Conservation (phyloP, 352 stramenopile genomes). For the Phytophthora idaei region DNA sequence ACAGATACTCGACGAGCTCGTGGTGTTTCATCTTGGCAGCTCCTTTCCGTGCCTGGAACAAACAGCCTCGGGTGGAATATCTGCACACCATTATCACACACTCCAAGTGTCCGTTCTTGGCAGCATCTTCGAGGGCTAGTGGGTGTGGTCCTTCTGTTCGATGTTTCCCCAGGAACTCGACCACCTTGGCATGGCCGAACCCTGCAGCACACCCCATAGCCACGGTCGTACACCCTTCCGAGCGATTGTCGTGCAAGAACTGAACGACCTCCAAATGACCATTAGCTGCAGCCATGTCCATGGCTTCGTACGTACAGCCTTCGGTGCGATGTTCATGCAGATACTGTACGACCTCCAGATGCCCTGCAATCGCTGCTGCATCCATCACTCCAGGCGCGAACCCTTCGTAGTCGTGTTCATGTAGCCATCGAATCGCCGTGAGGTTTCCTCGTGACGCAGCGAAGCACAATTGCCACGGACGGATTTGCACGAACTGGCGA, state of each 20-base stretch:
- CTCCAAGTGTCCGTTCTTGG: constrained; percentile 38
- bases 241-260: constrained; percentile 39
- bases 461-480: constrained; percentile 38
- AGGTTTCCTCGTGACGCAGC: constrained; percentile 36
- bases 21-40: constrained; percentile 42
- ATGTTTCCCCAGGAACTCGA: constrained; percentile 38
- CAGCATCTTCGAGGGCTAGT: constrained; percentile 40
- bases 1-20: constrained; percentile 30
- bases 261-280: constrained; percentile 35
- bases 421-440: constrained; percentile 30
- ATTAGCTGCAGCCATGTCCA: constrained; percentile 44
- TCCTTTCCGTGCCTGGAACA: constrained; percentile 42
- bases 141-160: constrained; percentile 39
- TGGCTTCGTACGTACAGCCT: constrained; percentile 37
- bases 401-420: constrained; percentile 25
- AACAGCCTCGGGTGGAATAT: constrained; percentile 33
- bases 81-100: constrained; percentile 31
- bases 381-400: constrained; percentile 39
- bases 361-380: constrained; percentile 27
- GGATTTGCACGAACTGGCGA: constrained; percentile 26
- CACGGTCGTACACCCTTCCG: constrained; percentile 37
- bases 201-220: constrained; percentile 38
- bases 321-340: constrained; percentile 32
- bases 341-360: constrained; percentile 37
- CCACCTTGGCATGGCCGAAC: constrained; percentile 33